Evolutionary conservation across 768 basidiomycete genomes (phyloP).

Genomic region (Russula sp.): DNA sequence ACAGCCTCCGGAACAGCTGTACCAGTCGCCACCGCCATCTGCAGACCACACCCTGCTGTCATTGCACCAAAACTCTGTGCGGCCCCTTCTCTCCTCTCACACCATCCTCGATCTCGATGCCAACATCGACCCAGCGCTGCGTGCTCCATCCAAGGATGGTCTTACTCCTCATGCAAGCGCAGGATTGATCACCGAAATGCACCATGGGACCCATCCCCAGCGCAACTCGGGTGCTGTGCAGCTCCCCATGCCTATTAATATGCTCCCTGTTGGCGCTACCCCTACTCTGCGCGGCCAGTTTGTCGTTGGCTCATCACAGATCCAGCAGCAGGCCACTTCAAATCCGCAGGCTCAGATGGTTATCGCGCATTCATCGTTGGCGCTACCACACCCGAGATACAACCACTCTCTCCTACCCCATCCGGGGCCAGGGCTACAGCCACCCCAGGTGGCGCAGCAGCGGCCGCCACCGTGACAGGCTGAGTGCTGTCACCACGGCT

Average conservation of each 20-base stretch:
- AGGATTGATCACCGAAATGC: not conserved
- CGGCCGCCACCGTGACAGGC: no score
- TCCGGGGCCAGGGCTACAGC: not conserved
- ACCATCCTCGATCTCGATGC: not conserved
- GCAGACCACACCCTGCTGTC: not conserved
- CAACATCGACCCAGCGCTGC: slow-evolving; percentile 8
- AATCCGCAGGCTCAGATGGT: not conserved
- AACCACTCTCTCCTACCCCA: not conserved
- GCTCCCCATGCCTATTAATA: not conserved
- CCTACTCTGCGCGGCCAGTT: not conserved
- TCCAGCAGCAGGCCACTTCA: no score
- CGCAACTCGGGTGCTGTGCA: not conserved
- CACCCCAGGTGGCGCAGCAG: not conserved
- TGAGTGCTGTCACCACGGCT: no score
- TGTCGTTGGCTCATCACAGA: no score
- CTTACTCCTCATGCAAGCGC: no score
- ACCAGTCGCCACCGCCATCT: not conserved
- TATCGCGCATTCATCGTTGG: not conserved
- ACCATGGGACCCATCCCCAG: not conserved
- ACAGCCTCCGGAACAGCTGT: not conserved
- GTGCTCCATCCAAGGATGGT: not conserved
- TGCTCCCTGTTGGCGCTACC: not conserved
- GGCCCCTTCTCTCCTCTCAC: not conserved
- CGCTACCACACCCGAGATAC: not conserved
- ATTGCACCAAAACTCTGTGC: not conserved